These are phyloP conservation scores for Pholiota conissans DNA, from an alignment of 768 basidiomycete genomes.

Conservation along the genomic window DNA sequence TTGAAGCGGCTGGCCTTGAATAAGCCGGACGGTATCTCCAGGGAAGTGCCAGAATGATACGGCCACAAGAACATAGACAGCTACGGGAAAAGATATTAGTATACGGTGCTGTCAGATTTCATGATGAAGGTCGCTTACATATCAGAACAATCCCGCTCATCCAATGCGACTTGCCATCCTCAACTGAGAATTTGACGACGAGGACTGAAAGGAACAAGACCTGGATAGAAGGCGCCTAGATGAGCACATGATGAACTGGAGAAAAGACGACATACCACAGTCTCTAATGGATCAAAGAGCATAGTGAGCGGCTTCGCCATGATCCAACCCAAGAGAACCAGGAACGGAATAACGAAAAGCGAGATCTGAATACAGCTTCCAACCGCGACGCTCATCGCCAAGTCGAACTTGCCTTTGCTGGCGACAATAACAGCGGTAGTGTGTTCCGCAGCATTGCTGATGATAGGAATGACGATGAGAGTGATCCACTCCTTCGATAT, in stretches of 20 bases:
- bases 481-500: conserved; percentile 47
- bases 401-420: conserved; percentile 40
- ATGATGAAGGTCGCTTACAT: conserved; percentile 21
- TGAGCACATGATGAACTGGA: background rate
- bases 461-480: conserved; percentile 42
- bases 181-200: conserved; percentile 44
- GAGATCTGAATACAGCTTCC: conserved; percentile 45
- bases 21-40: conserved; percentile 27
- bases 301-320: conserved; percentile 39
- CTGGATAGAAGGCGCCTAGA: conserved; percentile 7
- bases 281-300: conserved; percentile 40
- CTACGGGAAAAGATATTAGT: conserved; percentile 15
- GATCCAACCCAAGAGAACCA: conserved; percentile 40
- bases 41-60: conserved; percentile 42
- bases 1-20: conserved; percentile 32
- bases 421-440: conserved; percentile 43
- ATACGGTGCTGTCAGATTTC: background rate
- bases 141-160: conserved; percentile 41
- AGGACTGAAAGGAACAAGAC: conserved; percentile 40
- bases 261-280: conserved; percentile 26
- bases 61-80: conserved; percentile 36
- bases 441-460: conserved; percentile 43
- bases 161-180: conserved; percentile 50
- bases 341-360: conserved; percentile 39
- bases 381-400: conserved; percentile 43